Evolutionary conservation across 352 stramenopile genomes (phyloP), one percentile per base, ranked within the genome.

Genomic region (Stramenopiles sp.): DNA sequence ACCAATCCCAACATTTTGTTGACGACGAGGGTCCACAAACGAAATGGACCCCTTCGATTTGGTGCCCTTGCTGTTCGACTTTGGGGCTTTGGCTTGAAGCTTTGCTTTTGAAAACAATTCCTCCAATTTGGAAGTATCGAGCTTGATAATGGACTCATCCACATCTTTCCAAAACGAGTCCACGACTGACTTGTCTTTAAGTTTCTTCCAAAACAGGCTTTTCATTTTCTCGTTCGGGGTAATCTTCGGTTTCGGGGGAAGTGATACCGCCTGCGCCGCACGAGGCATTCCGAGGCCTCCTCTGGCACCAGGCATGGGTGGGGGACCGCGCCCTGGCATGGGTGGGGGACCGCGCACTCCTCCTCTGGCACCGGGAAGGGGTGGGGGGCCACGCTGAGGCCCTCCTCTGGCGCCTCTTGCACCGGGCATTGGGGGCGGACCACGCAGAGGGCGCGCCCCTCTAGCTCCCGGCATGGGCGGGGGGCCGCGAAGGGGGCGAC

Each of bases 141-240:
- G 35, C 35, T 2, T 6, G 35, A 71, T 71, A 4, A 6, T 71
- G 2, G 53, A 35, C 53, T 71, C 53, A 33, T 71, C 53, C 33
- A 71, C 35, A 6, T 71, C 12, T 71, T 71, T 33, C 53, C 53
- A 71, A 35, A 71, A 31, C 6, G 53, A 71, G 35, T 71, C 35
- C 2, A 33, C 31, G 1, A 71, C 53, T 6, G 53, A 71, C 35
- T 71, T 71, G 31, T 31, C 35, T 33, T 71, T 71, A 71, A 71
- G 33, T 71, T 71, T 71, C 33, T 33, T 33, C 53, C 53, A 71
- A 71, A 71, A 71, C 35, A 71, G 35, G 35, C 53, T 71, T 6
- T 71, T 71, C 53, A 71, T 71, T 33, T 71, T 71, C 35, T 71
- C 53, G 35, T 71, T 71, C 35, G 53, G 53, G 4, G 33, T 71